Conservation (phyloP, 768 basidiomycete species). For the Russula abietina region DNA sequence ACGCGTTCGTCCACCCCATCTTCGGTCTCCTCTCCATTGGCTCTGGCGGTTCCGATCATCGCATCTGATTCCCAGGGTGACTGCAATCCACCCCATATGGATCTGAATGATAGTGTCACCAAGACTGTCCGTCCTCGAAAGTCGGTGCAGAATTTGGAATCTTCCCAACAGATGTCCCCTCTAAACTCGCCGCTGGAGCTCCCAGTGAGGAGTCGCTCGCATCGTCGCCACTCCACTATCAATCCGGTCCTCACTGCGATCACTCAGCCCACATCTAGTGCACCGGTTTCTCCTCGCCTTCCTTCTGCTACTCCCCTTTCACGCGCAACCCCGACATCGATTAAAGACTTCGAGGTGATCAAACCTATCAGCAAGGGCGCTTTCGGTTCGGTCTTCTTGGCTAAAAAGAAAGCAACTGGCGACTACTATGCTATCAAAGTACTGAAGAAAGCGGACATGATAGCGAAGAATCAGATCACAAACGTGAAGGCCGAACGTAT, state of each 20-base stretch:
- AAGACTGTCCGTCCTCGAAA: slow-evolving; percentile 56
- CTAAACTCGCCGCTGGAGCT: slow-evolving; percentile 53
- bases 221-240: slow-evolving; percentile 60
- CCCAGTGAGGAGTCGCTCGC: slow-evolving; percentile 44
- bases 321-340: slow-evolving; percentile 80
- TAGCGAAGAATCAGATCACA: slow-evolving; percentile 99
- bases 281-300: slow-evolving; percentile 82
- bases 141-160: slow-evolving; percentile 60
- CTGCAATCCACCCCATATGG: slow-evolving; percentile 51
- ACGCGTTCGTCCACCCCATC: slow-evolving; percentile 86
- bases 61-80: slow-evolving; percentile 60
- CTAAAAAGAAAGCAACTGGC: slow-evolving; percentile 96
- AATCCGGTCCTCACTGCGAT: slow-evolving; percentile 49
- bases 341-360: slow-evolving; percentile 99
- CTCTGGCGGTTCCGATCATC: slow-evolving; percentile 77
- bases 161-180: slow-evolving; percentile 64
- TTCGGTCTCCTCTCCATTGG: slow-evolving; percentile 81
- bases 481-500: slow-evolving; percentile 99
- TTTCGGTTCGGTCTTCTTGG: slow-evolving; percentile 95
- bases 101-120: slow-evolving; percentile 48
- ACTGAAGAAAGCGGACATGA: slow-evolving; percentile 99
- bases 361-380: slow-evolving; percentile 99
- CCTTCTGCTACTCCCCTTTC: slow-evolving; percentile 70
- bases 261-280: slow-evolving; percentile 45
- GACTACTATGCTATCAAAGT: slow-evolving; percentile 99